These are phyloP conservation scores for Heliosperma pusillum DNA, from an alignment of 148 eudicot species.

Conservation along the genomic window DNA sequence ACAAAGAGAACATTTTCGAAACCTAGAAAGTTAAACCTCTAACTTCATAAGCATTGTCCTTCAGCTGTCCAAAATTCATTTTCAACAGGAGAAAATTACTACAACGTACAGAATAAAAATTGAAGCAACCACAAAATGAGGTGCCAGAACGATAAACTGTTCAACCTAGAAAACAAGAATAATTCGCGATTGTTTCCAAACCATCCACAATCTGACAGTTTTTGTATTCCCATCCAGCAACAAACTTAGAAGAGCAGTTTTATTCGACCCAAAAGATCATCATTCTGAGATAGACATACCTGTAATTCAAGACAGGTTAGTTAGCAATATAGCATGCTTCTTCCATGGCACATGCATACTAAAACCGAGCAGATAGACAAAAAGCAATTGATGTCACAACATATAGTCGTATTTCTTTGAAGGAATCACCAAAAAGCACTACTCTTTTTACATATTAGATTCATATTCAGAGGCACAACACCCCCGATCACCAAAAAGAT, in stretches of 20 bases:
- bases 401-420: not conserved
- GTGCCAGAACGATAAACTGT: not conserved
- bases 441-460: too few relatives aligned
- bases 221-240: conserved; percentile 12
- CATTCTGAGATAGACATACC: conserved; percentile 4
- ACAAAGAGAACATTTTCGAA: too few relatives aligned
- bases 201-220: not conserved
- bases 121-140: not conserved
- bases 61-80: not conserved
- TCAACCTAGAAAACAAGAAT: not conserved
- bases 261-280: not conserved
- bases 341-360: not conserved
- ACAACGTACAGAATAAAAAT: not conserved
- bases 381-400: not conserved
- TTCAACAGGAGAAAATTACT: not conserved
- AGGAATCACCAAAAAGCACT: not conserved
- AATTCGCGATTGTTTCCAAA: not conserved
- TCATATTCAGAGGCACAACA: too few relatives aligned
- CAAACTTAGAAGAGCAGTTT: not conserved
- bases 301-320: conserved; percentile 8
- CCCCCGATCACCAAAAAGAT: too few relatives aligned
- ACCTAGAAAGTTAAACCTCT: not conserved
- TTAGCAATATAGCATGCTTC: not conserved
- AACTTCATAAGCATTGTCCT: not conserved
- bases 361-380: not conserved